These are phyloP conservation scores for Pseudoturritis turrita DNA, from an alignment of 345 rosid genomes.

Conservation along the genomic window DNA sequence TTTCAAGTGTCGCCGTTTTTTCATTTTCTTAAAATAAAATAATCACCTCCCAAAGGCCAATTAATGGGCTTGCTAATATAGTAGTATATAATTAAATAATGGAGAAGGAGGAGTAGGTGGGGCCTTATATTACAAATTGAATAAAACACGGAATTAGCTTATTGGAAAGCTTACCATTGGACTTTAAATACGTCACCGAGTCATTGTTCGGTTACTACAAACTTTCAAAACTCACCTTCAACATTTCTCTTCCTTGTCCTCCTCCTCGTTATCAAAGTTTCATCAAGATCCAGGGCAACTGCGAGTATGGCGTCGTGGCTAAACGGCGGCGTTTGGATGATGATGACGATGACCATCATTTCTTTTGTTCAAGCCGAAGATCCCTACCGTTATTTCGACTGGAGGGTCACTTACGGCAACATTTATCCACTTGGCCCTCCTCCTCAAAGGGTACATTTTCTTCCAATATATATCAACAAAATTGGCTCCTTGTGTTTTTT, in stretches of 20 bases:
- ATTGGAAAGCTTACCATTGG: slow-evolving; percentile 14
- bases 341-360: slow-evolving; percentile 1
- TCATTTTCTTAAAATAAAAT: not conserved
- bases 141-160: slow-evolving; percentile 25
- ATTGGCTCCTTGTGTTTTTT: not conserved
- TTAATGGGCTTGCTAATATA: not conserved
- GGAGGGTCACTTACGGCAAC: slow-evolving; percentile 75
- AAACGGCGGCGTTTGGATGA: not conserved
- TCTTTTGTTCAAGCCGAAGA: slow-evolving; percentile 45
- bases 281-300: not conserved
- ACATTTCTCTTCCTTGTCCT: not conserved
- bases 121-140: slow-evolving; percentile 11
- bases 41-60: slow-evolving; percentile 2
- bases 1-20: not conserved
- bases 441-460: slow-evolving; percentile 42
- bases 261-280: not conserved
- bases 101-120: slow-evolving; percentile 1
- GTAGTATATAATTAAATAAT: not conserved
- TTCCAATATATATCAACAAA: not conserved
- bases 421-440: slow-evolving; percentile 61
- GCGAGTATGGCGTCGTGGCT: slow-evolving; percentile 10
- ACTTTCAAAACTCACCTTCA: not conserved
- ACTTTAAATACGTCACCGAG: slow-evolving; percentile 27
- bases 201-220: not conserved
- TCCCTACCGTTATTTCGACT: slow-evolving; percentile 59